Conservation (phyloP, 1,284 basidiomycete genomes). For the Malassezia sp. region DNA sequence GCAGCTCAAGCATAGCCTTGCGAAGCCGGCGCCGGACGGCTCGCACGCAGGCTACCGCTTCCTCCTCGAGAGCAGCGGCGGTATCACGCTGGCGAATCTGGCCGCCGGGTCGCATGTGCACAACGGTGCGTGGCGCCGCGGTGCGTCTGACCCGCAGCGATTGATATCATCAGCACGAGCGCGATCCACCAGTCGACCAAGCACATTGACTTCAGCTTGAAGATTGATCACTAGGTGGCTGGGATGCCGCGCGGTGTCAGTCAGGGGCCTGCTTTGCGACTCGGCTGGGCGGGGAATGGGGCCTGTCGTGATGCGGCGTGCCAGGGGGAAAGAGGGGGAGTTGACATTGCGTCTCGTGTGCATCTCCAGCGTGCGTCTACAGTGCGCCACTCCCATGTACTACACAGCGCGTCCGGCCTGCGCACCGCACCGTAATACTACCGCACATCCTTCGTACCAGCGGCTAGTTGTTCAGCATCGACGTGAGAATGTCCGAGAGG, state of each 20-base stretch:
- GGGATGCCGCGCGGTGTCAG: no score
- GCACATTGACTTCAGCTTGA: slow-evolving; percentile 44
- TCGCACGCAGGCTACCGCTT: slow-evolving; percentile 23
- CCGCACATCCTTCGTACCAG: no score
- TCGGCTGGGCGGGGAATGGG: no score
- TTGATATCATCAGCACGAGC: slow-evolving; percentile 42
- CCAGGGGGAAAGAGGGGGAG: no score
- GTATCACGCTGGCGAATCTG: slow-evolving; percentile 38
- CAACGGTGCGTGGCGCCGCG: slow-evolving; percentile 18
- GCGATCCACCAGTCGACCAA: slow-evolving; percentile 44
- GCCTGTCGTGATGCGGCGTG: no score
- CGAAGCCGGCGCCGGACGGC: background rate
- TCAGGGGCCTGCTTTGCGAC: no score
- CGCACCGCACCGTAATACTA: no score
- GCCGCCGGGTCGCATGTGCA: slow-evolving; percentile 29
- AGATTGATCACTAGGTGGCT: slow-evolving; percentile 28
- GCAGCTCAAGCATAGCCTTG: slow-evolving; percentile 23
- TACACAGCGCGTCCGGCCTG: no score
- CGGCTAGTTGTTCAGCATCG: slow-evolving; percentile 20
- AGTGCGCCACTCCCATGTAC: no score
- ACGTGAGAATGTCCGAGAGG: slow-evolving; percentile 34
- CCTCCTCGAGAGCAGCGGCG: slow-evolving; percentile 38
- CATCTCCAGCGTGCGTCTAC: no score
- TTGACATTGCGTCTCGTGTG: no score
- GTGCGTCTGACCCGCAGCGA: slow-evolving; percentile 16